These are phyloP conservation scores for Hygrocybe punicea DNA, from an alignment of 768 basidiomycete species.

Conservation along the genomic window DNA sequence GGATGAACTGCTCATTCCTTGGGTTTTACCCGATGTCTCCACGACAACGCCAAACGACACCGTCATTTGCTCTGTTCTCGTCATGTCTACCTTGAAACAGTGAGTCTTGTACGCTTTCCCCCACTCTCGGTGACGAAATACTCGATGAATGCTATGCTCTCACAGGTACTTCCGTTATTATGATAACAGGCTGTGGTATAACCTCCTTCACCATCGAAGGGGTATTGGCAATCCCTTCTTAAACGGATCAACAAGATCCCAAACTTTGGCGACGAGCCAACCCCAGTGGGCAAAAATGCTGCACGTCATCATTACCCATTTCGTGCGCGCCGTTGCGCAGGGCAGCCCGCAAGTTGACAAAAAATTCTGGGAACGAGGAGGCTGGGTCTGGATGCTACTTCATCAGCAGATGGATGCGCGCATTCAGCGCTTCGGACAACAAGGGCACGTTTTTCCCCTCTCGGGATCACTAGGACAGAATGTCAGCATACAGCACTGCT, in stretches of 20 bases:
- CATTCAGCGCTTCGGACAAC: conserved; percentile 33
- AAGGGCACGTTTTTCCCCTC: conserved; percentile 18
- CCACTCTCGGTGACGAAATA: neutral
- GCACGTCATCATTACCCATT: conserved; percentile 36
- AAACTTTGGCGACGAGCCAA: conserved; percentile 32
- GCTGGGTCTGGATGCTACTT: conserved; percentile 21
- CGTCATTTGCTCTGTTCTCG: conserved; percentile 36
- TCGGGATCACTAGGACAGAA: neutral
- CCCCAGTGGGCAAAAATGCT: conserved; percentile 40
- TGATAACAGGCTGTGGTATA: conserved; percentile 37
- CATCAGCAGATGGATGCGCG: conserved; percentile 40
- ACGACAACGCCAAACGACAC: conserved; percentile 44
- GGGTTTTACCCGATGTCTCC: conserved; percentile 43
- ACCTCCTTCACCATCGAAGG: conserved; percentile 46
- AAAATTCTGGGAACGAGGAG: conserved; percentile 37
- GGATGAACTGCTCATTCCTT: conserved; percentile 33
- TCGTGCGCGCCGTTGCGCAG: conserved; percentile 36
- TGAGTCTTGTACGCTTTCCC: neutral
- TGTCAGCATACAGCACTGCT: neutral
- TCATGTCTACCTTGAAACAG: conserved; percentile 42
- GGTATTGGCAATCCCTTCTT: conserved; percentile 38
- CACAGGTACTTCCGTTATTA: conserved; percentile 35
- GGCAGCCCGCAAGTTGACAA: conserved; percentile 24
- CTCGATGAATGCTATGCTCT: conserved; percentile 1
- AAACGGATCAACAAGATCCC: conserved; percentile 38